Evolutionary conservation across 805 yeast genomes (phyloP).

Genomic region (Metschnikowia santaceciliae): DNA sequence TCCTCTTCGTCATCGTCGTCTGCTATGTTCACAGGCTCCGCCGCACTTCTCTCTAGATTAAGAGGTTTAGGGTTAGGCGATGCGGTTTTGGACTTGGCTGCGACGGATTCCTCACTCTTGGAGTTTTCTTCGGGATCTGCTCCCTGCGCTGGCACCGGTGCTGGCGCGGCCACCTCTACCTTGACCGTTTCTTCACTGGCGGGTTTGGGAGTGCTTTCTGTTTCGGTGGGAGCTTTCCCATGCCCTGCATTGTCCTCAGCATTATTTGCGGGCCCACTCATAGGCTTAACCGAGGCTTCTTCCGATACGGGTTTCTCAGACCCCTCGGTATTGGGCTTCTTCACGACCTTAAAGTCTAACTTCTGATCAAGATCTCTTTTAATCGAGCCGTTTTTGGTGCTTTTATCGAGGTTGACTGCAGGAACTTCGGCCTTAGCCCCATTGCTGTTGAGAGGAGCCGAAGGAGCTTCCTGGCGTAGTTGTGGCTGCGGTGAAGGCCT

Average conservation of each 20-base stretch:
- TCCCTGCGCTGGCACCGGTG: slow-evolving; percentile 5
- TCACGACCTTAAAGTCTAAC: slow-evolving; percentile 25
- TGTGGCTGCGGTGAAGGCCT: slow-evolving; percentile 3
- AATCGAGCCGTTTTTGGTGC: slow-evolving; percentile 13
- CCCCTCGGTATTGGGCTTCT: slow-evolving; percentile 21
- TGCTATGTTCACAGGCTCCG: slow-evolving; percentile 1
- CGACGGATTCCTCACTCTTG: background rate
- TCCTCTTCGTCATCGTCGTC: slow-evolving; percentile 28
- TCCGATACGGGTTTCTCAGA: background rate
- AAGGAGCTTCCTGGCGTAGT: slow-evolving; percentile 4
- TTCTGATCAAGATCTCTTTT: slow-evolving; percentile 41
- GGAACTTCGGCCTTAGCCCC: background rate
- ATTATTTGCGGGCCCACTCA: background rate
- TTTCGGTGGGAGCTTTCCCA: background rate
- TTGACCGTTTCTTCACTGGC: background rate
- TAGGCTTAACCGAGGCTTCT: background rate
- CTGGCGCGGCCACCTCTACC: slow-evolving; percentile 1
- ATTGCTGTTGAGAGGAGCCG: background rate
- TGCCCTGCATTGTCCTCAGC: background rate
- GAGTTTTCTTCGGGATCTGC: background rate
- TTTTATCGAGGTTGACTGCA: background rate
- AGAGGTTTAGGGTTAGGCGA: background rate
- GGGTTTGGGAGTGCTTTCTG: slow-evolving; percentile 6
- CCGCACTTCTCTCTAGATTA: slow-evolving; percentile 1
- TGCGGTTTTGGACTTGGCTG: background rate